A percentile compares a stretch with the other conserved stretches of the same genome.
Conservation (phyloP, 2,329 filamentous ascomycete species). For the Alternaria triticimaculans region DNA sequence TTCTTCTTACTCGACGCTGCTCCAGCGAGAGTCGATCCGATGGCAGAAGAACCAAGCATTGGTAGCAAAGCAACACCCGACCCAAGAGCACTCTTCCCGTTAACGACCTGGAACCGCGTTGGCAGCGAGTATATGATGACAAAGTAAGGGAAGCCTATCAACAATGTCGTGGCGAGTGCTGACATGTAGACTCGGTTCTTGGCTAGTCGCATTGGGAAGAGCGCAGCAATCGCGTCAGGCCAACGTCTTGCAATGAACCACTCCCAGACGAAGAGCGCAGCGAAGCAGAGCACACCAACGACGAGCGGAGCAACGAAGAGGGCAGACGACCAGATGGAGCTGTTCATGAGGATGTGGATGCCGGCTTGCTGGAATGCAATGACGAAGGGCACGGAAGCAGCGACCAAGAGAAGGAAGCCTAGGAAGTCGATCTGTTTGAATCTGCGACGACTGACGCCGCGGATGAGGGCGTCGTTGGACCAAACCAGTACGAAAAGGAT, state of each 20-base stretch:
- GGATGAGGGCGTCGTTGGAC: slow-evolving; percentile 7
- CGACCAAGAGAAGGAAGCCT: slow-evolving; percentile 60
- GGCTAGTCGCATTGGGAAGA: slow-evolving; percentile 10
- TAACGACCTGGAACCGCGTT: slow-evolving; percentile 13
- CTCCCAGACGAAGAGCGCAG: slow-evolving; percentile 11
- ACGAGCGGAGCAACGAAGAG: slow-evolving; percentile 6
- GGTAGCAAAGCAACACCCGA: slow-evolving; percentile 13
- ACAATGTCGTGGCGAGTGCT: slow-evolving; percentile 2
- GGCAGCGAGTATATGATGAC: slow-evolving; percentile 16
- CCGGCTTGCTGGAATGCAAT: slow-evolving; percentile 65
- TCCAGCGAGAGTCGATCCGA: slow-evolving; percentile 12
- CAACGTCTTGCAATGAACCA: slow-evolving; percentile 6
- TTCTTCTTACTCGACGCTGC: slow-evolving; percentile 12
- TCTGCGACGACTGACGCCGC: not conserved
- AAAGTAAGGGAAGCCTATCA: slow-evolving; percentile 13
- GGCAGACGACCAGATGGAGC: slow-evolving; percentile 6
- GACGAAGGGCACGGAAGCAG: slow-evolving; percentile 62
- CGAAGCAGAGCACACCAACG: slow-evolving; percentile 6
- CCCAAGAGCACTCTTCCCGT: slow-evolving; percentile 5
- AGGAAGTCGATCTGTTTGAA: slow-evolving; percentile 41
- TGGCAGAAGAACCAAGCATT: slow-evolving; percentile 11
- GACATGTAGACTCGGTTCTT: slow-evolving; percentile 12
- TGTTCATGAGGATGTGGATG: slow-evolving; percentile 19
- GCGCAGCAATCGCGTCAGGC: slow-evolving; percentile 4
- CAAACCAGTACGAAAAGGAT: slow-evolving; percentile 17